phyloP scores from a whole-genome alignment of 208 protist species.

The Trypanosoma rangeli region DNA sequence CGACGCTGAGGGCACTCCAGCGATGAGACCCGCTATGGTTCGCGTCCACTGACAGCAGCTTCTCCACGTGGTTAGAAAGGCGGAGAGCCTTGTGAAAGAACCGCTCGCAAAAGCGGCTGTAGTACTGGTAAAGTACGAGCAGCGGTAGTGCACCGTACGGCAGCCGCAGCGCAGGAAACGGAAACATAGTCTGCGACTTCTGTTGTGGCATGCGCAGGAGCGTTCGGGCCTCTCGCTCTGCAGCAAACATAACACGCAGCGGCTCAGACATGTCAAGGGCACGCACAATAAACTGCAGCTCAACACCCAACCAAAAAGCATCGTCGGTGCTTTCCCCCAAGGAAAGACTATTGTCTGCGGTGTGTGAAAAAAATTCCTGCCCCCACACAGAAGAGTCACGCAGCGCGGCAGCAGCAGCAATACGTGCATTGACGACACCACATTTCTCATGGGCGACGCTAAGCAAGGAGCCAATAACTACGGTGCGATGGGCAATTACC shows the following conservation, averaged over 20 bases:
- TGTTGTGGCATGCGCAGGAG: slow-evolving; percentile 29
- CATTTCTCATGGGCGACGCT: slow-evolving; percentile 13
- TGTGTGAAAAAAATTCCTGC: not conserved
- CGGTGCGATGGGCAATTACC: slow-evolving; percentile 1
- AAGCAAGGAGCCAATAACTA: slow-evolving; percentile 10
- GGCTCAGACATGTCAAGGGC: slow-evolving; percentile 61
- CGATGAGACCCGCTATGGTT: slow-evolving; percentile 17
- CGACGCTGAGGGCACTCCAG: slow-evolving; percentile 54
- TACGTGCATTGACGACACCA: slow-evolving; percentile 17
- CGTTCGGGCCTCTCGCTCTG: slow-evolving; percentile 45
- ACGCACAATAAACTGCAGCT: slow-evolving; percentile 65
- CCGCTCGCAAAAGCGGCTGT: slow-evolving; percentile 53
- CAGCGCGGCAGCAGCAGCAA: slow-evolving; percentile 7
- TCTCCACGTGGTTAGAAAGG: slow-evolving; percentile 34
- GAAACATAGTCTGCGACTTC: slow-evolving; percentile 22
- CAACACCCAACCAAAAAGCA: slow-evolving; percentile 23
- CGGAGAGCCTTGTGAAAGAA: slow-evolving; percentile 44
- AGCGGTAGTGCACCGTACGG: slow-evolving; percentile 78
- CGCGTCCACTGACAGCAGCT: slow-evolving; percentile 19
- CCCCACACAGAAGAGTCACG: not conserved
- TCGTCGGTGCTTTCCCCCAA: not conserved
- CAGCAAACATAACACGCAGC: slow-evolving; percentile 30
- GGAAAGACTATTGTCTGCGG: not conserved
- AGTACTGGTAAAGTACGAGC: slow-evolving; percentile 61
- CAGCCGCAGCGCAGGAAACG: slow-evolving; percentile 24